These are phyloP conservation scores for Pseudopithomyces maydicus DNA, from an alignment of 2,329 filamentous ascomycete genomes.

Conservation along the genomic window DNA sequence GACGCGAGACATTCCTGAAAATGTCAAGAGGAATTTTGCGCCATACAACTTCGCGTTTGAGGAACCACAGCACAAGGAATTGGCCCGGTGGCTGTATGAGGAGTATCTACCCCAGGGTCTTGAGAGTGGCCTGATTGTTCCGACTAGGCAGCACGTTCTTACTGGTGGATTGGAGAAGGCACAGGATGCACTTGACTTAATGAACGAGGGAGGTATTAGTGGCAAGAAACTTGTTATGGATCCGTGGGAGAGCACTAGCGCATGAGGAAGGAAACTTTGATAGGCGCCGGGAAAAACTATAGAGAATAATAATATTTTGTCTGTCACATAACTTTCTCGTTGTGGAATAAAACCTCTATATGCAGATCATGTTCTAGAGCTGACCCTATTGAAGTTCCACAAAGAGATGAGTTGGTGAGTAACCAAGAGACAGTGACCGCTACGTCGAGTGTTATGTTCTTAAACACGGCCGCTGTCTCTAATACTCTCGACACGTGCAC, in stretches of 20 bases:
- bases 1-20: slow-evolving; percentile 10
- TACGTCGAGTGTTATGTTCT: too few species aligned
- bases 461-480: too few species aligned
- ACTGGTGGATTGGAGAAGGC: slow-evolving; percentile 20
- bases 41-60: slow-evolving; percentile 18
- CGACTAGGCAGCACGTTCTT: slow-evolving; percentile 18
- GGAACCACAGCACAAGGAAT: slow-evolving; percentile 8
- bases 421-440: too few species aligned
- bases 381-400: too few species aligned
- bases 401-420: too few species aligned
- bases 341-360: too few species aligned
- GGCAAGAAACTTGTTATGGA: slow-evolving; percentile 26
- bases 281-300: too few species aligned
- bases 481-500: too few species aligned
- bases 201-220: slow-evolving; percentile 27
- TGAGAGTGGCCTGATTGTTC: slow-evolving; percentile 14
- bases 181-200: slow-evolving; percentile 17
- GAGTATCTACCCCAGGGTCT: slow-evolving; percentile 22
- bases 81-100: slow-evolving; percentile 20
- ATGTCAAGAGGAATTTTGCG: slow-evolving; percentile 20
- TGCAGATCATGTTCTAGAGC: too few species aligned
- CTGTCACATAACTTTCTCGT: too few species aligned
- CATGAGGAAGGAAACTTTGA: neutral
- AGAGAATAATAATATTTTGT: too few species aligned
- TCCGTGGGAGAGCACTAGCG: slow-evolving; percentile 5